phyloP scores from a whole-genome alignment of 2,329 filamentous ascomycete genomes.

The Claviceps cyperi region DNA sequence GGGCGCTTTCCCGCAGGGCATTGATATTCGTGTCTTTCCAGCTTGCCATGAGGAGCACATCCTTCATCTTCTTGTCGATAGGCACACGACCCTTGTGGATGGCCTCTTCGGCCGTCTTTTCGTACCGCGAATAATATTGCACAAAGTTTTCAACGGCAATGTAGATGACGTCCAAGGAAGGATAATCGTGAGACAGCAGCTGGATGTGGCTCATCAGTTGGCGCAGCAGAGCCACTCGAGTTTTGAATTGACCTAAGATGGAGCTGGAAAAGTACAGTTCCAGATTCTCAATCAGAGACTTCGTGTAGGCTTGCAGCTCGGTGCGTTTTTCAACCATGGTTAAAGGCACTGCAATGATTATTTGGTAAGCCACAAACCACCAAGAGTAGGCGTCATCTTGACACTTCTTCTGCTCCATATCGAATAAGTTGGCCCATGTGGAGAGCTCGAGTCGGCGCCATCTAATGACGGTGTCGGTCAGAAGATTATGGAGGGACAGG shows the following conservation, averaged over 20 bases:
- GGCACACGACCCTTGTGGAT: conserved; percentile 53
- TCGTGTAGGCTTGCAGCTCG: conserved; percentile 48
- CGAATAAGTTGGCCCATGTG: conserved; percentile 81
- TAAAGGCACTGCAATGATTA: conserved; percentile 62
- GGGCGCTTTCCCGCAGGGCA: conserved; percentile 75
- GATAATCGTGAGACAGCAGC: conserved; percentile 44
- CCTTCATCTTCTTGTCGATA: conserved; percentile 85
- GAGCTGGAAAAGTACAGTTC: conserved; percentile 67
- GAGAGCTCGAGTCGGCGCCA: conserved; percentile 87
- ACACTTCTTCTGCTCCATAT: conserved; percentile 66
- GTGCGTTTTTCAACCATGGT: conserved; percentile 44
- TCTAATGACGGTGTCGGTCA: conserved; percentile 68
- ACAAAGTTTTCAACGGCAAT: conserved; percentile 64
- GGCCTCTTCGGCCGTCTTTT: conserved; percentile 46
- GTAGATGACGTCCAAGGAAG: conserved; percentile 41
- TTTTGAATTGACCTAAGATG: conserved; percentile 65
- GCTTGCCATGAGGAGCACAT: conserved; percentile 82
- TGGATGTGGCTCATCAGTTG: conserved; percentile 51
- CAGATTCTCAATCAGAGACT: conserved; percentile 59
- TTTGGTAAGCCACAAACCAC: conserved; percentile 96
- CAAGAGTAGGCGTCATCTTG: conserved; percentile 69
- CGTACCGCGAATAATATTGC: conserved; percentile 57
- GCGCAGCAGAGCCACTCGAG: conserved; percentile 56
- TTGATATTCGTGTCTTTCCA: conserved; percentile 98
- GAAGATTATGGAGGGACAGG: conserved; percentile 53